Evolutionary conservation across 345 rosid genomes (phyloP).

Genomic region (Citrus reticulata): DNA sequence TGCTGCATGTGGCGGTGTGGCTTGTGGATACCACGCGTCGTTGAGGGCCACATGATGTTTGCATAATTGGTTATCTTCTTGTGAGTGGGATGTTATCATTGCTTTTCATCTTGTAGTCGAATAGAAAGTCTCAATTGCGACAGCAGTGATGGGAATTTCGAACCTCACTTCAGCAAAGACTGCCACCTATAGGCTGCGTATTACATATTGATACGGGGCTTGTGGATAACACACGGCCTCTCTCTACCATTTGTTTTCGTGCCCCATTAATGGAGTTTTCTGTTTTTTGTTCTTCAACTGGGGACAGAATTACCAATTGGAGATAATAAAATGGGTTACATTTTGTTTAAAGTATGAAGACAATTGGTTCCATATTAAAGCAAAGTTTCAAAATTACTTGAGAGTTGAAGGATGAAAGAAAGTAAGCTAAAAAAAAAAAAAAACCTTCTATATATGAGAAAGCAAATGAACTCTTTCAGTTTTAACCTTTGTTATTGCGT

Average conservation of each 20-base stretch:
- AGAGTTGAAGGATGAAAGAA: too few relatives aligned
- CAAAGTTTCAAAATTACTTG: too few relatives aligned
- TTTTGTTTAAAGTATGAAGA: too few relatives aligned
- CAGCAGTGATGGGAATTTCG: neutral
- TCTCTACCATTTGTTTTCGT: neutral
- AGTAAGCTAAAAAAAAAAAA: too few relatives aligned
- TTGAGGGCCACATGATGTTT: neutral
- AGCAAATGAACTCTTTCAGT: too few relatives aligned
- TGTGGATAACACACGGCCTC: slow-evolving; percentile 27
- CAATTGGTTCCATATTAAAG: too few relatives aligned
- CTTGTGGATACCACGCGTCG: slow-evolving; percentile 20
- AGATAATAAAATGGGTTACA: too few relatives aligned
- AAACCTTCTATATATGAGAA: too few relatives aligned
- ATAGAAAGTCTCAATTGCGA: neutral
- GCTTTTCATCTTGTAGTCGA: neutral
- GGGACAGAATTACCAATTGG: too few relatives aligned
- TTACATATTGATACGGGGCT: neutral
- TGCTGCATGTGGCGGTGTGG: neutral
- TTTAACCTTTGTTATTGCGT: too few relatives aligned
- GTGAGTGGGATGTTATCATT: neutral
- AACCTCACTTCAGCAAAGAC: too few relatives aligned
- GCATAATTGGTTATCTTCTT: neutral
- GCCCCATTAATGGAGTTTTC: neutral
- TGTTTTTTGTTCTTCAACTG: neutral
- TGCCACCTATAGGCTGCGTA: too few relatives aligned